Conservation (phyloP, 2,329 filamentous ascomycete species). For the Pseudogymnoascus sp. region DNA sequence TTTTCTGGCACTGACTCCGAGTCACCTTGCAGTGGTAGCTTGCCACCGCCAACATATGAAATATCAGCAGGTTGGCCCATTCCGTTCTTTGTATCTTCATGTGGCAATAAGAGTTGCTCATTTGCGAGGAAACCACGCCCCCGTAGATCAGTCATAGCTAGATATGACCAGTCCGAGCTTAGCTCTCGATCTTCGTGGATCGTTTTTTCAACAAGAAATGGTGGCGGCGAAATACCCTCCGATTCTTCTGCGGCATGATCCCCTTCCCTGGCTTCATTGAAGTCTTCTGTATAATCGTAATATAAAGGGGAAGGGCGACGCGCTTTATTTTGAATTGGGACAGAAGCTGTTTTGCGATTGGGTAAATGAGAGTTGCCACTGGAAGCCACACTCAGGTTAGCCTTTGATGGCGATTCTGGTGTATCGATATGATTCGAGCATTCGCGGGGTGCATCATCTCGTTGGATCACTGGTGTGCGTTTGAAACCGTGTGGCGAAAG, state of each 20-base stretch:
- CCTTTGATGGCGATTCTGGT: background rate
- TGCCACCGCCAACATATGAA: background rate
- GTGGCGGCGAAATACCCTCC: conserved; percentile 19
- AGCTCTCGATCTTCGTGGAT: conserved; percentile 25
- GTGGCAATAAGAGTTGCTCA: background rate
- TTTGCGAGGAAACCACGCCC: conserved; percentile 3
- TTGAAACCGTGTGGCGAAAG: background rate
- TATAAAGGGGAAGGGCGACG: conserved; percentile 23
- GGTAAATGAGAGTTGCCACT: background rate
- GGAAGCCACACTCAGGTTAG: background rate
- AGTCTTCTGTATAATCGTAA: conserved; percentile 31
- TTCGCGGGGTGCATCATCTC: background rate
- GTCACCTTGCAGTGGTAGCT: background rate
- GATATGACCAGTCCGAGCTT: conserved; percentile 15
- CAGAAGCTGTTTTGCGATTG: background rate
- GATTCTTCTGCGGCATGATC: conserved; percentile 10
- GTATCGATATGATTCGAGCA: background rate
- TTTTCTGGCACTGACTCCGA: background rate
- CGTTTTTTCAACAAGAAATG: conserved; percentile 24
- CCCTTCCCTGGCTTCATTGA: conserved; percentile 15
- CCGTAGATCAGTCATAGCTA: background rate
- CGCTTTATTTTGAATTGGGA: background rate
- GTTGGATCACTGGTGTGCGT: background rate
- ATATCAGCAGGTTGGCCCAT: background rate
- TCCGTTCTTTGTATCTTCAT: background rate